Base-by-base conservation (phyloP, 805 yeast genomes). In the Myxozyma nipponensis region DNA sequence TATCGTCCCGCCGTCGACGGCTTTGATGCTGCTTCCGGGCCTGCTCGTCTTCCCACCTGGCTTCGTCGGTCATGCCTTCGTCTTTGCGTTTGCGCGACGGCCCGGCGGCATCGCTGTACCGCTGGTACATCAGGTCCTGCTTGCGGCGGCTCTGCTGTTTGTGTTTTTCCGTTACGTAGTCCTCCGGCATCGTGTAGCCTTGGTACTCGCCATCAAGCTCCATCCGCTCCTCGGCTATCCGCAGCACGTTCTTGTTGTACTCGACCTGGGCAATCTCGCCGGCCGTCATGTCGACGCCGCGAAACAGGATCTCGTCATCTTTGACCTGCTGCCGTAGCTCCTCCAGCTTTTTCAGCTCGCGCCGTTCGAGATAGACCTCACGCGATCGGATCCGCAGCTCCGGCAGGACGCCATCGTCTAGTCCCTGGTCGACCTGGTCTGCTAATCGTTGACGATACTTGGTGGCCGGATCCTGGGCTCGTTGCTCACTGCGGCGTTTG, bases 171-270 rank as follows among this genome's bases (percentile, higher is more conserved):
- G 76, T 77, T n/a, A 75, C 53, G 54, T 76, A 75, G 44, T 81
- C 87, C 34, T 77, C 78, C 1, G 86, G 88, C 17, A 83, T 56
- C 19, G 69, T 64, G 55, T 80, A 84, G 4, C 71, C 77, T n/a
- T 50, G 52, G 24, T 59, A 54, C 4, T 60, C 66, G 2, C 57
- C 58, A 3, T 68, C 70, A 19, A 73, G 61, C 32, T 68, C 65
- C 54, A 65, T 61, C 25, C 77, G 60, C 49, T 74, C 75, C 23
- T 69, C 61, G 17, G 77, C 71, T 26, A 79, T 62, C 1, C 69
- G 65, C 10, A 78, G 62, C 1, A 82, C 65, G 50, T 79, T 77
- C 36, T 77, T 71, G 52, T 82, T 81, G 52, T 74, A 67, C 19
- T 66, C 65, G 44, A 77, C 73, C 42, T 82, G 83, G n/a, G 71